Conservation (phyloP, 1,284 basidiomycete species). For the Pyrrhoderma lamaoense region DNA sequence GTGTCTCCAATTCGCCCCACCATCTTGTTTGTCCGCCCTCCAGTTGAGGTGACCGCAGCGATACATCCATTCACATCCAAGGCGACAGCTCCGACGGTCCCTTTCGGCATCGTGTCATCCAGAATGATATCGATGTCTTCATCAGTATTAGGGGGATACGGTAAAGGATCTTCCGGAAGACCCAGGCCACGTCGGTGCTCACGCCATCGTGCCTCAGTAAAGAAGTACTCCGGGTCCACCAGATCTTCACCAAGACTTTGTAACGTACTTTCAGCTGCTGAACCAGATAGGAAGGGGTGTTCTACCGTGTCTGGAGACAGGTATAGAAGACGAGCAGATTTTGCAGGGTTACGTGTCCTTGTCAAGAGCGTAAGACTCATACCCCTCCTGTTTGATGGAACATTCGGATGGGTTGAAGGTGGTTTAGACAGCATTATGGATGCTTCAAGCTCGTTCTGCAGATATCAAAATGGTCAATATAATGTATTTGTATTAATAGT, state of each 20-base stretch:
- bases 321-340: slow-evolving; percentile 63
- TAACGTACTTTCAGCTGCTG: slow-evolving; percentile 53
- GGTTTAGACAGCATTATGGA: slow-evolving; percentile 75
- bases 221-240: slow-evolving; percentile 71
- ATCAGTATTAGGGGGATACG: slow-evolving; percentile 21
- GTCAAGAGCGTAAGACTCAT: slow-evolving; percentile 60
- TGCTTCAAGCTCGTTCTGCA: slow-evolving; percentile 70
- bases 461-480: not conserved
- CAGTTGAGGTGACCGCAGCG: slow-evolving; percentile 68
- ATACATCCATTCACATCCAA: slow-evolving; percentile 69
- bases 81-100: slow-evolving; percentile 80
- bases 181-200: slow-evolving; percentile 67
- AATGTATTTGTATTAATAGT: not conserved
- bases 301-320: slow-evolving; percentile 51
- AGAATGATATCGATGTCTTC: slow-evolving; percentile 29
- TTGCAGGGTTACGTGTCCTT: slow-evolving; percentile 64
- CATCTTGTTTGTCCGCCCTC: slow-evolving; percentile 76
- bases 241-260: slow-evolving; percentile 45
- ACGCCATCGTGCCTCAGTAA: slow-evolving; percentile 63
- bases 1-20: slow-evolving; percentile 79
- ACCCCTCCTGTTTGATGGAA: slow-evolving; percentile 53
- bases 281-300: slow-evolving; percentile 66
- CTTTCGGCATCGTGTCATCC: slow-evolving; percentile 55
- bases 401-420: slow-evolving; percentile 52
- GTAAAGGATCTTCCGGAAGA: slow-evolving; percentile 56